Percentiles rank a stretch among this genome's conserved stretches.
Evolutionary conservation across 2,329 filamentous ascomycete genomes (phyloP).

Genomic region (Macroventuria anomochaeta): DNA sequence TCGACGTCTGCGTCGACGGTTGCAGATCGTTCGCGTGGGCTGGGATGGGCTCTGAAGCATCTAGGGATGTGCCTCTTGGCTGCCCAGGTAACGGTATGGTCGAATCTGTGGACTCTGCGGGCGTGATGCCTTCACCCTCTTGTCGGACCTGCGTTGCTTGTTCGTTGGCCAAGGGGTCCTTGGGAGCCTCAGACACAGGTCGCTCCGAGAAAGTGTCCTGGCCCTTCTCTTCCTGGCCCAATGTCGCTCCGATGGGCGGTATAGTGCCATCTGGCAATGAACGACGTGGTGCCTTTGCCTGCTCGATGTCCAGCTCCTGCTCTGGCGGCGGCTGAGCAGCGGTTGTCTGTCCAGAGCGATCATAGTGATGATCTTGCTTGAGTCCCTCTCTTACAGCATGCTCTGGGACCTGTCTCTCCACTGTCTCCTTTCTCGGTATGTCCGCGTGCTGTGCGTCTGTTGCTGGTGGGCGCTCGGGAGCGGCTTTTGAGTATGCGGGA

Average conservation of each 20-base stretch:
- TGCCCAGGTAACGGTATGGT: slow-evolving; percentile 51
- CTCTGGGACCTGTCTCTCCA: slow-evolving; percentile 26
- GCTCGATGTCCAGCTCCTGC: slow-evolving; percentile 53
- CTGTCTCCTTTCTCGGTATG: slow-evolving; percentile 42
- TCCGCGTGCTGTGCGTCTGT: slow-evolving; percentile 27
- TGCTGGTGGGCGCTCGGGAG: slow-evolving; percentile 30
- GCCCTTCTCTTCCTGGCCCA: slow-evolving; percentile 39
- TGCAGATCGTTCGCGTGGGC: slow-evolving; percentile 56
- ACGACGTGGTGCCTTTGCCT: slow-evolving; percentile 53
- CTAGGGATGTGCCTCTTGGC: slow-evolving; percentile 45
- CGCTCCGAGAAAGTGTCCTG: slow-evolving; percentile 45
- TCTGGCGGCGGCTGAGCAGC: slow-evolving; percentile 45
- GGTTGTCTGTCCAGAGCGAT: slow-evolving; percentile 52
- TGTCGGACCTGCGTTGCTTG: slow-evolving; percentile 20
- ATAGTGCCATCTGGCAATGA: slow-evolving; percentile 61
- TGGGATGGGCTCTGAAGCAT: slow-evolving; percentile 62
- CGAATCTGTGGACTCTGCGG: slow-evolving; percentile 49
- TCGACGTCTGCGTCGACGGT: slow-evolving; percentile 29
- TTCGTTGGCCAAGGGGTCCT: slow-evolving; percentile 44
- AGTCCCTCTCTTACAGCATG: slow-evolving; percentile 47
- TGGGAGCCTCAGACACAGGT: slow-evolving; percentile 44
- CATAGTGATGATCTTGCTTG: slow-evolving; percentile 60
- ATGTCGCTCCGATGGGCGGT: slow-evolving; percentile 46
- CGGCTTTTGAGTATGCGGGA: slow-evolving; percentile 42
- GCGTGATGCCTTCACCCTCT: slow-evolving; percentile 41